Evolutionary conservation across 441 rosid species (phyloP).

Genomic region (Dalechampia spathulata): DNA sequence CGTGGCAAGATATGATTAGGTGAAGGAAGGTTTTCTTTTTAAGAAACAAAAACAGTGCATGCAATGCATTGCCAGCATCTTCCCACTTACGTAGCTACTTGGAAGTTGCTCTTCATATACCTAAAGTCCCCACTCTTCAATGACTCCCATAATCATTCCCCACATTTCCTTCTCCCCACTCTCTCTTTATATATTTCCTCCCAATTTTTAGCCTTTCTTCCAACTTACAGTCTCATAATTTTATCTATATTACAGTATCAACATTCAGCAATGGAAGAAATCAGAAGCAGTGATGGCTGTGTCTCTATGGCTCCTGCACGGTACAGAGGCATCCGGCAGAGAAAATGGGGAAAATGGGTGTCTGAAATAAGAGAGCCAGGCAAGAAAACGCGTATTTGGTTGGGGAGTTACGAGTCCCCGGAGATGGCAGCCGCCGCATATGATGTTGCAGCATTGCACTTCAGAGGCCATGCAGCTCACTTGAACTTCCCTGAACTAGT

Average conservation of each 20-base stretch:
- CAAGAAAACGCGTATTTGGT: constrained; percentile 39
- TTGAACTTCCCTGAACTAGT: constrained; percentile 37
- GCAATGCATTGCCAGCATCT: constrained; percentile 24
- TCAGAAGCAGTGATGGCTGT: constrained; percentile 2
- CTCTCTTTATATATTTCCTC: constrained; percentile 4
- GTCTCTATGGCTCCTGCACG: neutral
- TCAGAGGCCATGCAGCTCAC: constrained; percentile 30
- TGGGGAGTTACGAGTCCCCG: constrained; percentile 41
- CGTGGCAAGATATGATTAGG: constrained; percentile 6
- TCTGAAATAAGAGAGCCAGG: constrained; percentile 49
- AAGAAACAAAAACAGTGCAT: constrained; percentile 5
- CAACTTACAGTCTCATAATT: too few relatives aligned
- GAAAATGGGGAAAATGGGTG: constrained; percentile 59
- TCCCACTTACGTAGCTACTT: constrained; percentile 23
- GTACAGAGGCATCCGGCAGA: constrained; percentile 35
- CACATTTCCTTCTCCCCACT: neutral
- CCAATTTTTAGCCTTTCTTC: too few relatives aligned
- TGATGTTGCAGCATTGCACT: constrained; percentile 39
- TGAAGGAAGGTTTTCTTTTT: too few relatives aligned
- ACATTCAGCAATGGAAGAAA: constrained; percentile 7
- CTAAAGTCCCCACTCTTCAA: neutral
- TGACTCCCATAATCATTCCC: neutral
- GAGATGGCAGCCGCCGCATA: constrained; percentile 54
- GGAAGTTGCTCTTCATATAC: constrained; percentile 19
- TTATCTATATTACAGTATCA: too few relatives aligned